Percentiles rank a stretch among this genome's conserved stretches.
Conservation (phyloP, 192 early-diverging fungal species). For the Rhizophagus clarus region DNA sequence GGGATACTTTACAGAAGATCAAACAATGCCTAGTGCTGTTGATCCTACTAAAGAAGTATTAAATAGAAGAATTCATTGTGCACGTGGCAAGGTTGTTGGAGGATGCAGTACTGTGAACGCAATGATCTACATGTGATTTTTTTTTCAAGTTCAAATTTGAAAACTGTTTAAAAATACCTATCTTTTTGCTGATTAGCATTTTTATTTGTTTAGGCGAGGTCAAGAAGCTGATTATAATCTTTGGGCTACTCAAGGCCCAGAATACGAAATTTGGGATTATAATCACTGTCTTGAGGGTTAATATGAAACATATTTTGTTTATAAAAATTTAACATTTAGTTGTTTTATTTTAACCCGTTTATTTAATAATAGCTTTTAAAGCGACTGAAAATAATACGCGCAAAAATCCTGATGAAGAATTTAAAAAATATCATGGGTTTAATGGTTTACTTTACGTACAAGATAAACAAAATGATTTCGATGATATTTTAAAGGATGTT, state of each 20-base stretch:
- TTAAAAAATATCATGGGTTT: neutral
- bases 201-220: neutral
- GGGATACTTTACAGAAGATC: too few species aligned
- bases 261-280: slow-evolving; percentile 13
- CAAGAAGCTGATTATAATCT: neutral
- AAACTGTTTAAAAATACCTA: too few species aligned
- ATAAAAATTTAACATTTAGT: too few species aligned
- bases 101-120: slow-evolving; percentile 1
- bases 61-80: neutral
- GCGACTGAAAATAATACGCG: neutral
- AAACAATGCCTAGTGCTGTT: too few species aligned
- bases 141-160: neutral
- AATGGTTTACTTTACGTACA: neutral
- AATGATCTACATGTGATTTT: neutral
- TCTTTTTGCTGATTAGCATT: neutral
- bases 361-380: neutral
- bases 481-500: neutral
- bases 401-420: neutral
- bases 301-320: neutral
- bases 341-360: neutral
- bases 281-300: slow-evolving; percentile 8
- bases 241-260: slow-evolving; percentile 2
- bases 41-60: neutral
- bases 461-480: neutral
- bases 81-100: slow-evolving; percentile 1